phyloP scores from a whole-genome alignment of 257 asterid genomes.

The Solanum pinnatisectum region DNA sequence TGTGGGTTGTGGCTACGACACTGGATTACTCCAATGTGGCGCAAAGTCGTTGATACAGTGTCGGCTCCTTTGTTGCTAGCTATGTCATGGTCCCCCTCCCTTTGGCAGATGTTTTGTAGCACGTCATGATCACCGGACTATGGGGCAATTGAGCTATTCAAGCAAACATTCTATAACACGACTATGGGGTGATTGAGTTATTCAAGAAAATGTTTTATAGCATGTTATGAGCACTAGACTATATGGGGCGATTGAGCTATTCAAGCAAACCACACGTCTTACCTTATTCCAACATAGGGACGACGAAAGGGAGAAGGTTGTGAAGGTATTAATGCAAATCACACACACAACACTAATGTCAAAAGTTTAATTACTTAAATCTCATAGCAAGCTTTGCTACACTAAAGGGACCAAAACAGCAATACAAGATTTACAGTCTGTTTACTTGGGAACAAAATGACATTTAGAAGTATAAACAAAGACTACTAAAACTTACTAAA shows the following conservation, averaged over 20 bases:
- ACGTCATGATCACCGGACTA: no score
- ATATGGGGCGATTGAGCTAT: not conserved
- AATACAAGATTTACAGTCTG: not conserved
- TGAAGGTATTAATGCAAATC: not conserved
- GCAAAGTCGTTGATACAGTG: no score
- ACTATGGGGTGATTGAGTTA: no score
- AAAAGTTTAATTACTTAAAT: not conserved
- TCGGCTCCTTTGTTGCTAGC: not conserved
- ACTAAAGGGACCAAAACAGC: not conserved
- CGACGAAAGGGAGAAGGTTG: not conserved
- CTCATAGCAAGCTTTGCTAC: not conserved
- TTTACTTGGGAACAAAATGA: not conserved
- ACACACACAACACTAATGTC: not conserved
- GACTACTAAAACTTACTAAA: not conserved
- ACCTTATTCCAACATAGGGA: not conserved
- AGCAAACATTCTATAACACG: no score
- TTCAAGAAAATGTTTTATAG: no score
- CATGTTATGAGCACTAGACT: rapidly evolving
- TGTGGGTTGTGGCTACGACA: not conserved
- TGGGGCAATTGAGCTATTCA: no score
- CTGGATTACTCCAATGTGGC: not conserved
- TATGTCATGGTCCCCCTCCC: not conserved
- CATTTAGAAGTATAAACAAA: not conserved
- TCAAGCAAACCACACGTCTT: rapidly evolving
- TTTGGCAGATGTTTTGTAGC: no score